Evolutionary conservation across 2,329 filamentous ascomycete genomes (phyloP).

Genomic region (Raffaelea arxii): DNA sequence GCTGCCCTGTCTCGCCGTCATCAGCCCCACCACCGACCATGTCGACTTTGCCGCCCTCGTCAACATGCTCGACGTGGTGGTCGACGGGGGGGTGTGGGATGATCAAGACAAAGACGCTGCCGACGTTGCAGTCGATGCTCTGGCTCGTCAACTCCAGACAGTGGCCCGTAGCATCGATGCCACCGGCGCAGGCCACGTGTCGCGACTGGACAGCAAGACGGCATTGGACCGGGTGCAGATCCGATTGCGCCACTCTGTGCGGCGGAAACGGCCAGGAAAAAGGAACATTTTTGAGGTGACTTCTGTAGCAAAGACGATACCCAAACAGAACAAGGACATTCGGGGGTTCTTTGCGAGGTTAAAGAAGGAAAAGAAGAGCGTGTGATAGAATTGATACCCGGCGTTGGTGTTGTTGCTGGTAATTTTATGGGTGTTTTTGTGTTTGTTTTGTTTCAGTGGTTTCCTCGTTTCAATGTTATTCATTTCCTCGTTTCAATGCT

Average conservation of each 20-base stretch:
- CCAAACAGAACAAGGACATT: slow-evolving; percentile 12
- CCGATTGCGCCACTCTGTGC: slow-evolving; percentile 60
- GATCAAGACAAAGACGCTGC: slow-evolving; percentile 31
- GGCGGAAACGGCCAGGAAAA: slow-evolving; percentile 50
- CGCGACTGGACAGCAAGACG: slow-evolving; percentile 67
- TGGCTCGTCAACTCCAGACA: slow-evolving; percentile 49
- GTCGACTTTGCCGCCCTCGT: slow-evolving; percentile 55
- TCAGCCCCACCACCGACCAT: slow-evolving; percentile 55
- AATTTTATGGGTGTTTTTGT: too few relatives aligned
- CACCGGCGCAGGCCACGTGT: slow-evolving; percentile 61
- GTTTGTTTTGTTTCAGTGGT: too few relatives aligned
- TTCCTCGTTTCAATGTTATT: background rate
- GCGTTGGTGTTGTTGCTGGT: too few relatives aligned
- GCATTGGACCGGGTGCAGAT: slow-evolving; percentile 65
- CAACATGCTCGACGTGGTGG: slow-evolving; percentile 60
- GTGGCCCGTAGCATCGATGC: slow-evolving; percentile 59
- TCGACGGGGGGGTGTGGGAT: slow-evolving; percentile 43
- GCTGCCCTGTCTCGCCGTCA: slow-evolving; percentile 40
- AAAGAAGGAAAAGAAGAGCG: too few relatives aligned
- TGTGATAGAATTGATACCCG: too few relatives aligned
- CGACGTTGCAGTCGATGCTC: slow-evolving; percentile 59
- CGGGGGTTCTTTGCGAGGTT: slow-evolving; percentile 14
- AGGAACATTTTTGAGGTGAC: slow-evolving; percentile 31
- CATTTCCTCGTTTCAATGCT: too few relatives aligned
- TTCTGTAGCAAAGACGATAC: too few relatives aligned